Conservation (phyloP, 2,329 filamentous ascomycete species). For the Verruconis gallopava region DNA sequence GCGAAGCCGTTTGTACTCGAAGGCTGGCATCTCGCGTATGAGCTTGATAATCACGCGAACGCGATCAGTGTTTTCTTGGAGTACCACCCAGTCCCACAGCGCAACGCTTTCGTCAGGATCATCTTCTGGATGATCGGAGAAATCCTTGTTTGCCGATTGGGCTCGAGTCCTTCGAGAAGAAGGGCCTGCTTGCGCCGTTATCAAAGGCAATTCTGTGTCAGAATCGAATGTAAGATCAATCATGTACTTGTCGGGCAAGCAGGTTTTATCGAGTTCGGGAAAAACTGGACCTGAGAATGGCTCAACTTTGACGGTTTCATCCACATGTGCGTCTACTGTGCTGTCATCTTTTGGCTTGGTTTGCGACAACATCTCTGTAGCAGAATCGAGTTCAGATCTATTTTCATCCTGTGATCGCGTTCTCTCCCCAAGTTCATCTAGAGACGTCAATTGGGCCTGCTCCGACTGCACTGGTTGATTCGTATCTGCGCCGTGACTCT, state of each 20-base stretch:
- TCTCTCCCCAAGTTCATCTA: too few relatives aligned
- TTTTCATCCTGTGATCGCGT: not conserved
- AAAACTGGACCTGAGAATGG: not conserved
- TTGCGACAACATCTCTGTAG: not conserved
- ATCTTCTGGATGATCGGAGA: not conserved
- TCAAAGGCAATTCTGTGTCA: constrained; percentile 1
- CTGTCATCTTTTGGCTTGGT: not conserved
- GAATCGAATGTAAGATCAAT: constrained; percentile 8
- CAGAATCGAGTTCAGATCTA: not conserved
- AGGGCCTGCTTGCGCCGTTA: not conserved
- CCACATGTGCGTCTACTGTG: too few relatives aligned
- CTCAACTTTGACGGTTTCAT: not conserved
- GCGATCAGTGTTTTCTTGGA: constrained; percentile 28
- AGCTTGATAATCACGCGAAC: constrained; percentile 32
- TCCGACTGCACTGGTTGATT: not conserved
- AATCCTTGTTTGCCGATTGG: not conserved
- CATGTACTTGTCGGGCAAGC: not conserved
- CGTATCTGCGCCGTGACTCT: too few relatives aligned
- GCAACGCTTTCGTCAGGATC: constrained; percentile 15
- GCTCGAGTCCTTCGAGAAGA: not conserved
- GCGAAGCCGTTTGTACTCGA: constrained; percentile 2
- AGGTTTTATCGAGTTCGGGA: not conserved
- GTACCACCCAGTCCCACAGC: constrained; percentile 21
- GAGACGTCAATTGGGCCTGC: not conserved
- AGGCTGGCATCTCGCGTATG: constrained; percentile 15